A percentile compares a stretch with the other conserved stretches of the same genome.
Evolutionary conservation across 2,329 filamentous ascomycete species (phyloP).

Genomic region (Triangularia verruculosa): DNA sequence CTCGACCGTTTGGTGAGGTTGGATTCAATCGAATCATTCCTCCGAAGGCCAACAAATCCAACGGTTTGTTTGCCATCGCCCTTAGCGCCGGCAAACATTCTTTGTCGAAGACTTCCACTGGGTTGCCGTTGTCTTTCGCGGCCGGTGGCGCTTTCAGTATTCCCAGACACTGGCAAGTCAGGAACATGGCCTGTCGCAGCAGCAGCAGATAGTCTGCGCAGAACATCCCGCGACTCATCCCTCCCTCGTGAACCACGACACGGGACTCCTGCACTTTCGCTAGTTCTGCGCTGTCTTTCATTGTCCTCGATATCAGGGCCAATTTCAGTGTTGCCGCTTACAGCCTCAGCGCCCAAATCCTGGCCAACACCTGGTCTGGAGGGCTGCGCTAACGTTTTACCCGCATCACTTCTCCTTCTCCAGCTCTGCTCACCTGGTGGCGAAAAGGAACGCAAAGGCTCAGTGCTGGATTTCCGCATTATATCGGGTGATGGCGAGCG

Average conservation of each 20-base stretch:
- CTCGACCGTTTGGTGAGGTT: slow-evolving; percentile 48
- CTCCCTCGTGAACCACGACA: slow-evolving; percentile 26
- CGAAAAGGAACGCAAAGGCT: slow-evolving; percentile 23
- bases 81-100: slow-evolving; percentile 22
- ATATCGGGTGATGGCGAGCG: slow-evolving; percentile 43
- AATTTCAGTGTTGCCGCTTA: background rate
- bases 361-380: background rate
- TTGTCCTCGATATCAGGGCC: background rate
- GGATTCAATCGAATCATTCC: slow-evolving; percentile 46
- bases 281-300: background rate
- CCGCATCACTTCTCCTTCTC: slow-evolving; percentile 7
- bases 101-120: slow-evolving; percentile 15
- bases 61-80: slow-evolving; percentile 39
- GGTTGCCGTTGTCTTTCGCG: slow-evolving; percentile 9
- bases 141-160: background rate
- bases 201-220: slow-evolving; percentile 48
- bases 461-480: slow-evolving; percentile 32
- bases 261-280: background rate
- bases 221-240: slow-evolving; percentile 46
- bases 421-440: slow-evolving; percentile 14
- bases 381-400: too few relatives aligned
- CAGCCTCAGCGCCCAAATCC: background rate
- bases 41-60: slow-evolving; percentile 45
- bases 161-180: slow-evolving; percentile 27
- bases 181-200: slow-evolving; percentile 44